Evolutionary conservation across 345 rosid species (phyloP), one percentile per base, ranked within the genome.

Genomic region (Boechera stricta): DNA sequence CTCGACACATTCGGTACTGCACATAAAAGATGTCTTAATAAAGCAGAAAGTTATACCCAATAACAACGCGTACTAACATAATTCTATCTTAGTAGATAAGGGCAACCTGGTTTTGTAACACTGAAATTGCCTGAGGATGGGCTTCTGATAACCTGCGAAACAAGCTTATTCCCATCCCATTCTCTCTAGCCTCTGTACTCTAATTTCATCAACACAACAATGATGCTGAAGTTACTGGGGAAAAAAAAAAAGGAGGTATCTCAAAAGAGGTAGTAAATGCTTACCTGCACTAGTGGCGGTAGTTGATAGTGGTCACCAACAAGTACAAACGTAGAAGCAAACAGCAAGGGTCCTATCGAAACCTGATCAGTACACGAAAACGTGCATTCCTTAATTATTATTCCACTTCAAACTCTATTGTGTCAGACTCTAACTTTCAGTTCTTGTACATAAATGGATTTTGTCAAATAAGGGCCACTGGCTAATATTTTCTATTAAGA

Each of bases 251-350:
- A 51, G 13, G 49, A 67, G 26, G 28, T 51, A 29, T 52, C 61
- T 60, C 68, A 15, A 71, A 73, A 28, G 13, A 58, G 31, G 47
- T 48, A 65, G 68, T 52, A 72, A 60, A 64, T 54, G 62, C 35
- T 71, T 79, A 91, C 99, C 90, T 92, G 93, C 74, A 95, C 94
- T 69, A 95, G 86, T 36, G 99, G 98, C 62, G 99, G 97, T 78
- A 95, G 80, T 77, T 92, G 99, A 82, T 95, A 95, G 82, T 95
- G 98, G 83, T 95, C 99, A 69, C 99, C 99, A 71, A 95, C 99
- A 67, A 95, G 97, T 73, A 95, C 98, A 83, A 92, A 95, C 66
- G 67, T 83, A 54, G 97, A 88, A 63, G 97, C 87, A 84, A 89
- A 85, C 88, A 86, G 86, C 89, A 95, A 80, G 10, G 99, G 99